Evolutionary conservation across 495 filamentous ascomycete genomes (phyloP).

Genomic region (Penicillium maclennaniae): DNA sequence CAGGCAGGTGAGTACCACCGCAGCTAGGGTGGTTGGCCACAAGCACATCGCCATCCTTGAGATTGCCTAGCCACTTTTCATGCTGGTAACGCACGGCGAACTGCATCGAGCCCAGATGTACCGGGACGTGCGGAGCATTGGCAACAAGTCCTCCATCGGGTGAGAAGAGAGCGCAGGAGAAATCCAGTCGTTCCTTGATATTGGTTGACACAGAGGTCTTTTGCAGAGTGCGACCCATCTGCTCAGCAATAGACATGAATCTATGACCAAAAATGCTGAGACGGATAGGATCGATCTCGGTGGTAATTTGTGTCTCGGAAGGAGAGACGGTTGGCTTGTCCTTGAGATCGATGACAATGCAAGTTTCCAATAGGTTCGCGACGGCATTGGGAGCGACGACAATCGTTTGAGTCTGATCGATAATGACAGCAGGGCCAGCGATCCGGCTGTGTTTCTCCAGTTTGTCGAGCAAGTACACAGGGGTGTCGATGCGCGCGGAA

Average conservation of each 20-base stretch:
- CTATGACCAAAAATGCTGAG: constrained; percentile 93
- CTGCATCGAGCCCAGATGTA: constrained; percentile 91
- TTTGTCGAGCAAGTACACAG: constrained; percentile 80
- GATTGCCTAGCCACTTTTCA: constrained; percentile 81
- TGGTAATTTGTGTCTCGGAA: constrained; percentile 48
- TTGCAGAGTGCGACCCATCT: constrained; percentile 93
- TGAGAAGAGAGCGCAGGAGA: constrained; percentile 94
- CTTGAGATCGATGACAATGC: constrained; percentile 50
- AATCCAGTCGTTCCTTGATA: constrained; percentile 95
- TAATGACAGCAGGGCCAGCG: constrained; percentile 82
- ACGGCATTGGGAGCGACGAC: constrained; percentile 80
- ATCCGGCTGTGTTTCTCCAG: constrained; percentile 73
- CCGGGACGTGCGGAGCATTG: constrained; percentile 91
- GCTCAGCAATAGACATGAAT: constrained; percentile 99
- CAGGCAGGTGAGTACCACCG: constrained; percentile 83
- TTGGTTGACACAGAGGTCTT: constrained; percentile 98
- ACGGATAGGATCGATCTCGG: constrained; percentile 73
- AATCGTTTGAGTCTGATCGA: constrained; percentile 94
- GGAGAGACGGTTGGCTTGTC: constrained; percentile 26
- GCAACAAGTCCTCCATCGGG: constrained; percentile 86
- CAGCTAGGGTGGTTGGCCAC: constrained; percentile 95
- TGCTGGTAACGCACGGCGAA: constrained; percentile 93
- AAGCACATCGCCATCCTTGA: constrained; percentile 88
- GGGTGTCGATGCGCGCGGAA: constrained; percentile 70
- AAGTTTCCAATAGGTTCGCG: constrained; percentile 40